A percentile compares a stretch with the other conserved stretches of the same genome.
Conservation (phyloP, 2,329 filamentous ascomycete genomes). For the Hypoxylon sp. region DNA sequence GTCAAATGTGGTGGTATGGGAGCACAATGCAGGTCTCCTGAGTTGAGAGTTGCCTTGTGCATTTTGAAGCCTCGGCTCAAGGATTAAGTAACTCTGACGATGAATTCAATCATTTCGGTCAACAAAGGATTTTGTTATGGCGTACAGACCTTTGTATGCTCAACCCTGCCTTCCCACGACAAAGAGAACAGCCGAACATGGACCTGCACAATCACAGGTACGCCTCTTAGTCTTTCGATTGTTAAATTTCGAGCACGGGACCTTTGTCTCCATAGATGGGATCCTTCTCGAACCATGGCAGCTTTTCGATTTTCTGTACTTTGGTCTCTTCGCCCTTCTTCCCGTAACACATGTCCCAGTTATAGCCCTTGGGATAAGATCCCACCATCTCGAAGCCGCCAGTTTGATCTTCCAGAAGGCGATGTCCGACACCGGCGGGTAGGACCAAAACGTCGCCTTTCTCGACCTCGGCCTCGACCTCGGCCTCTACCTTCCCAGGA, state of each 20-base stretch:
- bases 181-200: constrained; percentile 1
- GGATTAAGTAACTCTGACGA: background rate
- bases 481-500: constrained; percentile 61
- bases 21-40: background rate
- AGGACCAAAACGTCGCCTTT: constrained; percentile 71
- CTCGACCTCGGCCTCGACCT: constrained; percentile 63
- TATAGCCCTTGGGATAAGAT: constrained; percentile 64
- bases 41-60: background rate
- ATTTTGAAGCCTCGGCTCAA: background rate
- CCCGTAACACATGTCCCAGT: constrained; percentile 80
- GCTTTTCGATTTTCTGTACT: constrained; percentile 54
- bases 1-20: constrained; percentile 1
- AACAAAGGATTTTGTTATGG: constrained; percentile 1
- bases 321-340: constrained; percentile 62
- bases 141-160: background rate
- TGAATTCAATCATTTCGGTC: background rate
- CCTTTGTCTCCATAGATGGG: constrained; percentile 66
- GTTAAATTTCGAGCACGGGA: constrained; percentile 55
- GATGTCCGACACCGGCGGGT: constrained; percentile 71
- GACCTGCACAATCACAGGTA: background rate
- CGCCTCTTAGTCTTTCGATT: background rate
- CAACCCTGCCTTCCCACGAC: background rate
- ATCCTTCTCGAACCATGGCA: constrained; percentile 68
- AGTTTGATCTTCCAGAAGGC: constrained; percentile 63
- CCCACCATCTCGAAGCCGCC: constrained; percentile 71